A percentile compares a stretch with the other conserved stretches of the same genome.
These are phyloP conservation scores for Lippia alba DNA, from an alignment of 305 asterid species.

Conservation along the genomic window DNA sequence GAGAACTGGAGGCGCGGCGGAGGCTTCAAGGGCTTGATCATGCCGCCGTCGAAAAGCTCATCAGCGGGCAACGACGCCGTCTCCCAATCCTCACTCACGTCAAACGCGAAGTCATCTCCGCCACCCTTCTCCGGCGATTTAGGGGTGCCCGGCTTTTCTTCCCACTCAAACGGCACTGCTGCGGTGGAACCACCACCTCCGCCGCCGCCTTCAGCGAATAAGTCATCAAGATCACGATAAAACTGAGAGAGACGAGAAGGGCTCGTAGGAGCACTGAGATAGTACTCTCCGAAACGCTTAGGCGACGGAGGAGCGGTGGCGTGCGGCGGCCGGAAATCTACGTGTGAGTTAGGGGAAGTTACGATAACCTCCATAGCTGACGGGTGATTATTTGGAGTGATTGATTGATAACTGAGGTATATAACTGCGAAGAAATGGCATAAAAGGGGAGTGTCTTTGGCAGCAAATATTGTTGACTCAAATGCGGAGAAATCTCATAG, in stretches of 20 bases:
- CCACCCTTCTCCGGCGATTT: neutral
- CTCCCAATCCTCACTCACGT: conserved; percentile 47
- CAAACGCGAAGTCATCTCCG: conserved; percentile 56
- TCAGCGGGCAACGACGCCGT: conserved; percentile 55
- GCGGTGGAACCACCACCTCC: neutral
- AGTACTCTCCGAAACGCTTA: conserved; percentile 45
- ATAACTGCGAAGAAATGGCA: neutral
- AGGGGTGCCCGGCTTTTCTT: neutral
- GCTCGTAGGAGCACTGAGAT: conserved; percentile 56
- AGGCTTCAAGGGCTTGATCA: conserved; percentile 53
- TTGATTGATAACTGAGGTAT: neutral
- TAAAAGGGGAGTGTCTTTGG: neutral
- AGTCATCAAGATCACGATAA: conserved; percentile 43
- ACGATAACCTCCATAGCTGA: conserved; percentile 47
- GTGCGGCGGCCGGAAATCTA: conserved; percentile 50
- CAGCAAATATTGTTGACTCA: conserved; percentile 7
- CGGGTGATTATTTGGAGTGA: neutral
- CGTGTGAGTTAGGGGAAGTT: conserved; percentile 38
- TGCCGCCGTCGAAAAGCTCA: conserved; percentile 65
- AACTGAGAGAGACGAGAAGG: conserved; percentile 49
- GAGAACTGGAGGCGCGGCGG: conserved; percentile 36
- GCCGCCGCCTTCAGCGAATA: conserved; percentile 21
- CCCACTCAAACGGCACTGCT: conserved; percentile 24
- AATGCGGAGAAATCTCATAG: neutral
- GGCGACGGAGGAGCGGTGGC: conserved; percentile 47